Conservation (phyloP, 2,329 filamentous ascomycete species). For the Trichoderma cornu-damae region DNA sequence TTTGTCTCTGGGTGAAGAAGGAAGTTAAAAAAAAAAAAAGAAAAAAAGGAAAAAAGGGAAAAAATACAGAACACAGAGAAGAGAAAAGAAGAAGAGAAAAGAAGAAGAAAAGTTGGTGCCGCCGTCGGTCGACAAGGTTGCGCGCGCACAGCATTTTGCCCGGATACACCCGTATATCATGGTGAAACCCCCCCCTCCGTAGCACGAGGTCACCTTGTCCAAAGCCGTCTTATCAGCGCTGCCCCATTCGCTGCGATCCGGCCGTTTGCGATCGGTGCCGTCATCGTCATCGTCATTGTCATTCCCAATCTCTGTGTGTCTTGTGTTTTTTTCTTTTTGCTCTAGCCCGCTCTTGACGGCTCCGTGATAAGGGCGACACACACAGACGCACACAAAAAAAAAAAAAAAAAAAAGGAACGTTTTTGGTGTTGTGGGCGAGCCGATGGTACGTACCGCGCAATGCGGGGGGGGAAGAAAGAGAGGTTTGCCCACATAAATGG, state of each 20-base stretch:
- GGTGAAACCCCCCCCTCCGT: too few relatives aligned
- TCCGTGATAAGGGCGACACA: too few relatives aligned
- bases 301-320: too few relatives aligned
- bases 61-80: not conserved
- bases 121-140: too few relatives aligned
- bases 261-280: not conserved
- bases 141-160: slow-evolving; percentile 13
- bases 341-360: not conserved
- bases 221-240: slow-evolving; percentile 5
- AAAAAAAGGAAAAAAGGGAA: not conserved
- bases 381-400: too few relatives aligned
- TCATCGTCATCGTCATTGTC: slow-evolving; percentile 1
- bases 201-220: slow-evolving; percentile 14
- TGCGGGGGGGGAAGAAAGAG: slow-evolving; percentile 16
- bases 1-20: slow-evolving; percentile 2
- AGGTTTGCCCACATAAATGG: too few relatives aligned
- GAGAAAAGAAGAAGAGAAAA: not conserved
- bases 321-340: not conserved
- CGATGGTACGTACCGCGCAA: slow-evolving; percentile 14
- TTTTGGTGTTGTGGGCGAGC: not conserved
- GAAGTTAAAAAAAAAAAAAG: not conserved
- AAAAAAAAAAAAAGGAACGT: too few relatives aligned
- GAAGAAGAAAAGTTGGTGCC: not conserved
- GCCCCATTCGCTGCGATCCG: not conserved
- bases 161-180: too few relatives aligned